phyloP scores from a whole-genome alignment of 371 early-diverging fungal genomes.

The Funneliformis caledonium region DNA sequence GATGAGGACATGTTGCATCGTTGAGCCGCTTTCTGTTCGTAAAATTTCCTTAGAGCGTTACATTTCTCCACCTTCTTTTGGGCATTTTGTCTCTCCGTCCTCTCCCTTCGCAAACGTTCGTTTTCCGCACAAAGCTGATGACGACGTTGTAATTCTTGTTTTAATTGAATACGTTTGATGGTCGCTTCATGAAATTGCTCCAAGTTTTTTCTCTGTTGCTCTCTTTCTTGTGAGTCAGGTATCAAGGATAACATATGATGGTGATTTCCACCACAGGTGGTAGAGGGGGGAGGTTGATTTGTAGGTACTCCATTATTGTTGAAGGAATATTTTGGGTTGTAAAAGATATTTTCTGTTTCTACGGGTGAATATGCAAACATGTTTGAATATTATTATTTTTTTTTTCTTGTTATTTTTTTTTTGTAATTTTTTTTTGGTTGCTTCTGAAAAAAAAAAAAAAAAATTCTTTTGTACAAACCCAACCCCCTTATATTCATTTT shows the following conservation, averaged over 20 bases:
- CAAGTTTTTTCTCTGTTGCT: neutral
- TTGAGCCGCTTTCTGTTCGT: neutral
- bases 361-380: too few relatives aligned
- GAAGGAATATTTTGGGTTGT: too few relatives aligned
- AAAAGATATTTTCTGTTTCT: too few relatives aligned
- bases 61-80: neutral
- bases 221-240: neutral
- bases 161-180: neutral
- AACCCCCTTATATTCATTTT: too few relatives aligned
- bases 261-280: too few relatives aligned
- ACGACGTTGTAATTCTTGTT: neutral
- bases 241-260: neutral
- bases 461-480: too few relatives aligned
- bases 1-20: neutral
- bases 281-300: too few relatives aligned
- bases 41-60: slow-evolving; percentile 10
- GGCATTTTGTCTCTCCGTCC: neutral
- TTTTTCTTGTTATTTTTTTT: too few relatives aligned
- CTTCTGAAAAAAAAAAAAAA: too few relatives aligned
- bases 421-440: too few relatives aligned
- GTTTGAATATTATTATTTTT: too few relatives aligned
- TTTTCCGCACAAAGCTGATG: slow-evolving; percentile 2
- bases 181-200: neutral
- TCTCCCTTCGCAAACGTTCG: neutral
- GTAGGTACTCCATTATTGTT: too few relatives aligned